phyloP scores from a whole-genome alignment of 148 eudicot genomes.

The Cornus florida region DNA sequence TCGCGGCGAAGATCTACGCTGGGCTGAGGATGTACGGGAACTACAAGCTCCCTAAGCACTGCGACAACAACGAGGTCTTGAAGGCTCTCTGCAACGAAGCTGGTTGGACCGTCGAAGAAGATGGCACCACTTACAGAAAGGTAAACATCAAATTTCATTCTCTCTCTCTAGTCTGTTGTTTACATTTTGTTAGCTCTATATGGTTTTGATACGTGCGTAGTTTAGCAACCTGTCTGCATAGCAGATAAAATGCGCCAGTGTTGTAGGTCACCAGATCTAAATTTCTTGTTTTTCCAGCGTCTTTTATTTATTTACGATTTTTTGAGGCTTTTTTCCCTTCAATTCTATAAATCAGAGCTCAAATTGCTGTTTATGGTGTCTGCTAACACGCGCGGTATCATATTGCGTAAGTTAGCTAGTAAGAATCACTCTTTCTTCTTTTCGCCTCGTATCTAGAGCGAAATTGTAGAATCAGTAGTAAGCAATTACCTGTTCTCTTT shows the following conservation, averaged over 20 bases:
- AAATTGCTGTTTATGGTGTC: neutral
- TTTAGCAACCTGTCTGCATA: neutral
- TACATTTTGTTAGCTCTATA: neutral
- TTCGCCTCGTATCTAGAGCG: neutral
- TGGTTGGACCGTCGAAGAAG: conserved; percentile 93
- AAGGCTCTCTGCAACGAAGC: conserved; percentile 90
- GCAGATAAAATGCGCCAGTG: neutral
- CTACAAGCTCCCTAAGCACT: conserved; percentile 85
- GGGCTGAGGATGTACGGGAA: conserved; percentile 83
- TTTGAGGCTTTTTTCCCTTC: neutral
- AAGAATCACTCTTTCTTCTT: no score
- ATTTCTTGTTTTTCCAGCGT: neutral
- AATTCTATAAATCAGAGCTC: neutral
- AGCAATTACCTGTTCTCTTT: no score
- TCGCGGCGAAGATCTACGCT: conserved; percentile 89
- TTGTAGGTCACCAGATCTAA: neutral
- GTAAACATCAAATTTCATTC: conserved; percentile 24
- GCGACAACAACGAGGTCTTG: conserved; percentile 90
- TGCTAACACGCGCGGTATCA: neutral
- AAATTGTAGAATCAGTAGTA: neutral
- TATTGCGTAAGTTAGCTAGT: neutral
- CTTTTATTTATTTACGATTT: neutral
- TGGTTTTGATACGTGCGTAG: neutral
- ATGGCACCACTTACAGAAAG: conserved; percentile 88
- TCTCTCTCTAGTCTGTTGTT: neutral